Base-by-base conservation (phyloP, 352 stramenopile species). In the Globisporangium paddicum region DNA sequence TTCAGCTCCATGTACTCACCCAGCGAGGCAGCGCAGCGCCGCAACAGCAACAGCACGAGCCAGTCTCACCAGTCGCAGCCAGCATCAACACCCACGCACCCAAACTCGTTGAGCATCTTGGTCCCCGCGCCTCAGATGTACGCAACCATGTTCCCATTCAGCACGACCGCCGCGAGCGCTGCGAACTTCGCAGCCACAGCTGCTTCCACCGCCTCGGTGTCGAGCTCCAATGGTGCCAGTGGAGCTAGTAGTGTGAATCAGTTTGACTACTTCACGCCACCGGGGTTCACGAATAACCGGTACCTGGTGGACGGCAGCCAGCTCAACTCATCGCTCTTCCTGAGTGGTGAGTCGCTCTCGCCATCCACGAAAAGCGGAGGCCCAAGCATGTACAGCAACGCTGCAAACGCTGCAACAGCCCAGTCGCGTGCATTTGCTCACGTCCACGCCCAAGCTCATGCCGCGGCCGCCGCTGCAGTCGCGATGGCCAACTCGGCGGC, bases 1-100 rank as follows among this genome's bases (percentile, higher is more conserved):
- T 89, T 89, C 42, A 89, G 69, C 60, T 79, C 80, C 2, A 85
- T 90, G 45, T 82, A 89, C 61, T 81, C 75, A 9, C 72, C 74
- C 13, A 60, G 51, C 37, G 58, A 48, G 51, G 40, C 32, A 3
- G 34, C 14, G 9, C 45, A 21, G 34, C 53, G 32, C 44, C 58
- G 19, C 14, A 65, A 26, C 13, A 42, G 8, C 38, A 30, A 18
- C 41, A 62, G 42, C n/a, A 30, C 35, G 37, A 42, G 14, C 35
- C 10, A 25, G 41, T 23, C 9, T 42, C 34, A 46, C 34, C 23
- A 46, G 40, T 4, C 6, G 6, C 45, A 37, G 9, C 51, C 19
- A 16, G 26, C 41, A 13, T 46, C 52, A 59, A 58, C 52, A 28
- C n/a, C 21, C 55, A 64, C 13, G 13, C 58, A 23, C 9, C 8